Percentiles rank a stretch among this genome's conserved stretches.
phyloP scores from a whole-genome alignment of 768 basidiomycete species.

The Fomitopsis serialis region DNA sequence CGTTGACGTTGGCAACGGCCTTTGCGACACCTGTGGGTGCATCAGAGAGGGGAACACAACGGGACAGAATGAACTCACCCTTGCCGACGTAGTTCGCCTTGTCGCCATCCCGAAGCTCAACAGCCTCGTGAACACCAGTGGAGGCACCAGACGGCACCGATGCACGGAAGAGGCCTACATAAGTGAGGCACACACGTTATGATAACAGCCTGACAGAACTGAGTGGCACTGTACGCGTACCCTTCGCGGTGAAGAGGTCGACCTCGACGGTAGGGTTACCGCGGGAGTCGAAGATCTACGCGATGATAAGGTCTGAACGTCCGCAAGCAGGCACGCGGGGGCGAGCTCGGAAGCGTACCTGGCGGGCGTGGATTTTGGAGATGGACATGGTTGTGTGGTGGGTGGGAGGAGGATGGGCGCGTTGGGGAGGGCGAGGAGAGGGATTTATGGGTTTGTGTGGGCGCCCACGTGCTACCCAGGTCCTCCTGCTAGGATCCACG shows the following conservation, averaged over 20 bases:
- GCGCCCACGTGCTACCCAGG: background rate
- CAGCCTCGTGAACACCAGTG: constrained; percentile 96
- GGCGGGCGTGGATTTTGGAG: constrained; percentile 87
- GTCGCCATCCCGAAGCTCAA: constrained; percentile 97
- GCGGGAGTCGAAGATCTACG: constrained; percentile 97
- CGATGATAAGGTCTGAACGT: constrained; percentile 62
- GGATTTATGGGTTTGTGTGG: background rate
- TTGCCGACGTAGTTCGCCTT: constrained; percentile 93
- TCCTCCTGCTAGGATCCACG: background rate
- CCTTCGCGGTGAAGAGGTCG: constrained; percentile 84
- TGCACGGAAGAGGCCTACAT: constrained; percentile 82
- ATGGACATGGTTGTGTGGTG: constrained; percentile 69
- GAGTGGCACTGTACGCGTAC: constrained; percentile 30
- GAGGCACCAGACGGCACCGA: constrained; percentile 98
- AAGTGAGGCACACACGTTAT: background rate
- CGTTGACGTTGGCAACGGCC: constrained; percentile 93
- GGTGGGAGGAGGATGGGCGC: constrained; percentile 8
- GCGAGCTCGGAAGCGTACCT: constrained; percentile 46
- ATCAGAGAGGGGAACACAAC: background rate
- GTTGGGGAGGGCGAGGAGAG: background rate
- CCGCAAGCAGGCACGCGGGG: background rate
- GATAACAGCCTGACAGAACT: background rate
- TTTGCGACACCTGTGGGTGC: constrained; percentile 71
- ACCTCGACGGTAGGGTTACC: constrained; percentile 98
- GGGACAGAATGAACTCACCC: constrained; percentile 44